phyloP scores from a whole-genome alignment of 192 early-diverging fungal species.

The Rhizophlyctis rosea region DNA sequence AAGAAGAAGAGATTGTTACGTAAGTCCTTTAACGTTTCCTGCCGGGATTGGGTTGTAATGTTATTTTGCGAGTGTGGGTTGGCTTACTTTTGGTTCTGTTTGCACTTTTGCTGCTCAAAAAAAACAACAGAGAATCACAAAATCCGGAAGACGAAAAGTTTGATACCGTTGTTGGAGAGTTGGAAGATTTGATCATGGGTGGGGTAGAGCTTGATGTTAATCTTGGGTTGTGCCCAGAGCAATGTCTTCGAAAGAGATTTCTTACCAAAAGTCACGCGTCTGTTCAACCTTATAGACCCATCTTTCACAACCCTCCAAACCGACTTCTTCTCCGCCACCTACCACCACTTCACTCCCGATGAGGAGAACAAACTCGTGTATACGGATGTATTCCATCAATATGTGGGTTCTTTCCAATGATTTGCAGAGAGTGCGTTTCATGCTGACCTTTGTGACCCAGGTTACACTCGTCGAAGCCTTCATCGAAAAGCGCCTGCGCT shows the following conservation, averaged over 20 bases:
- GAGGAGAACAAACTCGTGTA: constrained; percentile 60
- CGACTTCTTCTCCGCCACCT: constrained; percentile 38
- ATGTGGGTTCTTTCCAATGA: constrained; percentile 31
- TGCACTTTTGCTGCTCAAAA: no score
- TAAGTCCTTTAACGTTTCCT: no score
- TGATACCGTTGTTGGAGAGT: constrained; percentile 44
- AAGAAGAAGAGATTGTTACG: no score
- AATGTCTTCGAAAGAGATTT: not conserved
- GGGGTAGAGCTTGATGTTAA: not conserved
- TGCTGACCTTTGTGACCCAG: constrained; percentile 14
- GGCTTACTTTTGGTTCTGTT: no score
- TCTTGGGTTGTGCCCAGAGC: not conserved
- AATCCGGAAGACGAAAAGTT: constrained; percentile 36
- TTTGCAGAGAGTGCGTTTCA: not conserved
- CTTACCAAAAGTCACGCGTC: no score
- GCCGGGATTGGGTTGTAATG: no score
- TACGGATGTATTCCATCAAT: constrained; percentile 50
- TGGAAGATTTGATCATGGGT: constrained; percentile 56
- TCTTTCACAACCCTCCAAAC: constrained; percentile 8
- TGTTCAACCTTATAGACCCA: constrained; percentile 1
- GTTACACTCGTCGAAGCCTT: constrained; percentile 34
- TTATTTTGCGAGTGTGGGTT: no score
- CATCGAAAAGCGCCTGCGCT: constrained; percentile 34
- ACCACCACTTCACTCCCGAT: constrained; percentile 40
- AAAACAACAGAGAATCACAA: no score